phyloP scores from a whole-genome alignment of 148 eudicot species.

The Rhododendron simsii region DNA sequence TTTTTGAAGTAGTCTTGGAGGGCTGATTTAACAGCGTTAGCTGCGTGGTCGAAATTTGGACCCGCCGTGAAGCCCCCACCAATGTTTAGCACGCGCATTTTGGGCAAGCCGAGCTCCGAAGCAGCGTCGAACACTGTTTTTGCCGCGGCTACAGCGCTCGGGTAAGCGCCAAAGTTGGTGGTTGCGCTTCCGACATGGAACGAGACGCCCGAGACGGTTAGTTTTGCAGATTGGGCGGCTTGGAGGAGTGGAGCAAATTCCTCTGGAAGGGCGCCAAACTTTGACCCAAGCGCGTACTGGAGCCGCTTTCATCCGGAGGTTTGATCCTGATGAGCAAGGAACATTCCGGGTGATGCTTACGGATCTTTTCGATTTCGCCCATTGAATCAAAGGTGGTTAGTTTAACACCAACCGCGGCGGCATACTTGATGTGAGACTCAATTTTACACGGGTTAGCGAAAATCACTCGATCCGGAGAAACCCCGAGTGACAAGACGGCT shows the following conservation, averaged over 20 bases:
- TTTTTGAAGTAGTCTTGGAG: neutral
- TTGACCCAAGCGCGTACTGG: slow-evolving; percentile 16
- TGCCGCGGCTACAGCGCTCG: slow-evolving; percentile 7
- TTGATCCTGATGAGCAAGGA: slow-evolving; percentile 21
- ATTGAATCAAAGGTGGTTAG: slow-evolving; percentile 19
- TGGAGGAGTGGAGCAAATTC: slow-evolving; percentile 16
- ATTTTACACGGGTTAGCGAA: slow-evolving; percentile 21
- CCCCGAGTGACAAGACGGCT: slow-evolving; percentile 18
- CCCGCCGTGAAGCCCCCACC: slow-evolving; percentile 25
- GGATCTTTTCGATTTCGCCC: slow-evolving; percentile 17
- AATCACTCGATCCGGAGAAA: slow-evolving; percentile 17
- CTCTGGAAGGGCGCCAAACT: slow-evolving; percentile 25
- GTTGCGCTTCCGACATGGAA: slow-evolving; percentile 19
- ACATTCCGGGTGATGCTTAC: slow-evolving; percentile 18
- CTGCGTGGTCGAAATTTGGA: neutral
- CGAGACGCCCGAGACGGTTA: slow-evolving; percentile 17
- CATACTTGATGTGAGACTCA: slow-evolving; percentile 19
- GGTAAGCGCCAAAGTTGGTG: slow-evolving; percentile 2
- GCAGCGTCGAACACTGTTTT: slow-evolving; percentile 19
- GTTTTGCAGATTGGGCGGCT: slow-evolving; percentile 12
- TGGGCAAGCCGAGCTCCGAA: slow-evolving; percentile 15
- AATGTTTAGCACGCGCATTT: slow-evolving; percentile 20
- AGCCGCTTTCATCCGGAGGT: slow-evolving; percentile 14
- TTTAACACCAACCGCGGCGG: slow-evolving; percentile 21
- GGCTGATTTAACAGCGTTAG: slow-evolving; percentile 9